Evolutionary conservation across 2,329 filamentous ascomycete species (phyloP).

Genomic region (Neofusicoccum kwambonambiense): DNA sequence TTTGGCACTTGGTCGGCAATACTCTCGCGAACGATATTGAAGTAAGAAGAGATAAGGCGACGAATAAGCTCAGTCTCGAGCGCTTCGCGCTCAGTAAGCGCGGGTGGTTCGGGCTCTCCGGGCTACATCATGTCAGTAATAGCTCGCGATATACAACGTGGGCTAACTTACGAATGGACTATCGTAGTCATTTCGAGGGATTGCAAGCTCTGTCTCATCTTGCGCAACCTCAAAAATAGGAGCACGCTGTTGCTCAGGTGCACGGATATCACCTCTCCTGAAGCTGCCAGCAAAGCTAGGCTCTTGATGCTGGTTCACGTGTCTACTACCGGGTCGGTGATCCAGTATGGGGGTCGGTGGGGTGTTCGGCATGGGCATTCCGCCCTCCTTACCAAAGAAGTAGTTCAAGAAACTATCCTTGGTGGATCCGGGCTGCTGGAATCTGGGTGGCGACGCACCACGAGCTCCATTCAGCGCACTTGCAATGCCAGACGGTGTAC

Average conservation of each 20-base stretch:
- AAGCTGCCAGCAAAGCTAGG: constrained; percentile 82
- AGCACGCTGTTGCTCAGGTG: constrained; percentile 34
- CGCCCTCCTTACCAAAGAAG: constrained; percentile 95
- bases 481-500: constrained; percentile 63
- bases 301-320: constrained; percentile 76
- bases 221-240: constrained; percentile 42
- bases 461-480: constrained; percentile 67
- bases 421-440: constrained; percentile 53
- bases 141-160: constrained; percentile 46
- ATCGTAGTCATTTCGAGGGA: constrained; percentile 44
- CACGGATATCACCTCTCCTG: constrained; percentile 64
- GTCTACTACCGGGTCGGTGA: constrained; percentile 53
- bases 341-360: constrained; percentile 20
- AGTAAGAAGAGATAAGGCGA: constrained; percentile 95
- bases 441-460: constrained; percentile 60
- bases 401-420: constrained; percentile 96
- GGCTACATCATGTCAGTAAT: constrained; percentile 26
- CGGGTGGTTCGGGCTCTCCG: constrained; percentile 65
- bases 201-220: constrained; percentile 39
- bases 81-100: constrained; percentile 90
- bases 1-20: constrained; percentile 98
- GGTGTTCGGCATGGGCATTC: constrained; percentile 45
- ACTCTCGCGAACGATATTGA: constrained; percentile 98
- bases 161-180: constrained; percentile 61
- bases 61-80: constrained; percentile 98